phyloP scores from a whole-genome alignment of 176 grass and related monocot species.

The Aegilops tauschii region DNA sequence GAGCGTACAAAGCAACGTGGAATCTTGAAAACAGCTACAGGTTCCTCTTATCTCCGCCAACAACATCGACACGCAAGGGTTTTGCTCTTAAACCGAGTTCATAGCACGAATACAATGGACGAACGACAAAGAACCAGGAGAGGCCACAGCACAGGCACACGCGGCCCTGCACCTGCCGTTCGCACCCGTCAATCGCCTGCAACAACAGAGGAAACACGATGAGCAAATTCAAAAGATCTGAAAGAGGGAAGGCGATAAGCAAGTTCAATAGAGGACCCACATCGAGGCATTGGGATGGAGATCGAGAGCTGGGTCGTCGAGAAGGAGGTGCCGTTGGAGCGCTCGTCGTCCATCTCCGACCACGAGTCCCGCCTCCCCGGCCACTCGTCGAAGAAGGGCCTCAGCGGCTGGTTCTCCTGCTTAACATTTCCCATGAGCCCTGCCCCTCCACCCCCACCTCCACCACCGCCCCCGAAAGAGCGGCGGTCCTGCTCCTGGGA shows the following conservation, averaged over 20 bases:
- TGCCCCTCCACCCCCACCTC: constrained; percentile 25
- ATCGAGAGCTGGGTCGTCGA: constrained; percentile 96
- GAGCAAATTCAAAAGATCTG: neutral
- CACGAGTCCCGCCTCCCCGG: constrained; percentile 75
- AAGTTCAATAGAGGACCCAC: constrained; percentile 20
- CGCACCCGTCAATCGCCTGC: constrained; percentile 40
- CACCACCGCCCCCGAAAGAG: constrained; percentile 39
- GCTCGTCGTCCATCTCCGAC: constrained; percentile 78
- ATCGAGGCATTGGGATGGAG: constrained; percentile 80
- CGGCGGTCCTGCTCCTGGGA: constrained; percentile 56
- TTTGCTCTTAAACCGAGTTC: constrained; percentile 30
- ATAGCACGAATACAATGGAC: constrained; percentile 1
- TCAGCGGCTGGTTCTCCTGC: constrained; percentile 78
- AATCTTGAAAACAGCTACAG: constrained; percentile 6
- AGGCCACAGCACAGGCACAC: neutral
- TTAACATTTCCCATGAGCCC: constrained; percentile 51
- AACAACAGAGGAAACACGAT: neutral
- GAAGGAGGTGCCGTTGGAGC: constrained; percentile 70
- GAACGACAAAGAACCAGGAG: neutral
- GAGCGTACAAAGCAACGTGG: constrained; percentile 22
- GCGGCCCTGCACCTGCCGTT: no score
- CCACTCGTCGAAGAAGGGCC: constrained; percentile 98
- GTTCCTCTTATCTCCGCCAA: neutral
- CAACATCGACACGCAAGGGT: neutral
- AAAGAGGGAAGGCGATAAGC: no score